Conservation (phyloP, 345 rosid species). For the Murraya paniculata region DNA sequence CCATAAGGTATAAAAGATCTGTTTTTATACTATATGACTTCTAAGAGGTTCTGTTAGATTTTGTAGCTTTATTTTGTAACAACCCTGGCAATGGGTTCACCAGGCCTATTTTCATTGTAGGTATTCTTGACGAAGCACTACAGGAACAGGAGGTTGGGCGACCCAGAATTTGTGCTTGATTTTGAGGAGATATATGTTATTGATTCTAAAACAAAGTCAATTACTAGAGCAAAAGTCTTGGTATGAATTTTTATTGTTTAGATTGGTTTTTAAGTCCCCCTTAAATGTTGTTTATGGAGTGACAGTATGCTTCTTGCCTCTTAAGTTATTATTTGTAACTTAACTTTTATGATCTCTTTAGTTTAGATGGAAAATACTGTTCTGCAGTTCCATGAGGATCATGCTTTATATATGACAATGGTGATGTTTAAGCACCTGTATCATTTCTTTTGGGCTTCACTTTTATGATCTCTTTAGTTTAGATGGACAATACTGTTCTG, state of each 20-base stretch:
- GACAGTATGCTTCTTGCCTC: background rate
- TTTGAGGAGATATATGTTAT: conserved; percentile 94
- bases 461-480: background rate
- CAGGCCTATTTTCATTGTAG: conserved; percentile 31
- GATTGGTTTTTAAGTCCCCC: background rate
- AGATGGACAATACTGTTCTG: background rate
- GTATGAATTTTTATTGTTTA: conserved; percentile 31
- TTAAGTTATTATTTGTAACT: background rate
- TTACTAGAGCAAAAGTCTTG: conserved; percentile 88
- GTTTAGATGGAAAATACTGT: background rate
- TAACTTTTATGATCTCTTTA: background rate
- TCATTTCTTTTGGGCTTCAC: no score
- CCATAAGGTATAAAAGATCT: conserved; percentile 52
- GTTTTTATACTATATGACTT: background rate
- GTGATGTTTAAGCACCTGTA: background rate
- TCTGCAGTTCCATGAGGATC: background rate
- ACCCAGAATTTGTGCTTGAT: conserved; percentile 85
- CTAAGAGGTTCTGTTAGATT: background rate
- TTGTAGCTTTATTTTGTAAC: background rate
- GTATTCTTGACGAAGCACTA: conserved; percentile 87
- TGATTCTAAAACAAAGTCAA: conserved; percentile 84
- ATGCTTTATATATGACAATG: background rate
- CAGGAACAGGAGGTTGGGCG: conserved; percentile 69
- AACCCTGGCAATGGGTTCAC: background rate
- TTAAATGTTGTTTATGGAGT: background rate